Conservation (phyloP, 768 basidiomycete species). For the Myochromella boudieri region DNA sequence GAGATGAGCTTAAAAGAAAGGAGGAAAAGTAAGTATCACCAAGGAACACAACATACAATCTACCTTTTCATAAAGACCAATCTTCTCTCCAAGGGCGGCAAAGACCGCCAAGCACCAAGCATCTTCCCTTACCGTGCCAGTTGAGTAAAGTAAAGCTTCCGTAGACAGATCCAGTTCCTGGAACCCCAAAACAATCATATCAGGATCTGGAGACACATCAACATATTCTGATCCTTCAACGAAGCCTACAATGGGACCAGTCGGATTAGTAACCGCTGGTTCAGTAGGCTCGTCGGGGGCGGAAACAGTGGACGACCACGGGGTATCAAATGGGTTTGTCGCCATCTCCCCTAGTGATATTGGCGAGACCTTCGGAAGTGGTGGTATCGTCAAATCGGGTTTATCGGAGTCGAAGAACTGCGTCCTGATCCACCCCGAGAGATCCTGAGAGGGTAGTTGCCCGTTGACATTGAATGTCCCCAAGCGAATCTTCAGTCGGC, state of each 20-base stretch:
- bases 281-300: background rate
- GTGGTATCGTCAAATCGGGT: constrained; percentile 29
- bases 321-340: constrained; percentile 21
- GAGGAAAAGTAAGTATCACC: background rate
- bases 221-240: constrained; percentile 12
- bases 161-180: constrained; percentile 81
- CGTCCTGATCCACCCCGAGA: constrained; percentile 62
- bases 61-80: constrained; percentile 67
- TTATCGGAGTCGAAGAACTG: constrained; percentile 5
- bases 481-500: constrained; percentile 49
- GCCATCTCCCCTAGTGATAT: constrained; percentile 30
- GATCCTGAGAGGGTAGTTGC: constrained; percentile 67
- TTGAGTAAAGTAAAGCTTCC: constrained; percentile 73
- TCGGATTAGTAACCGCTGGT: background rate
- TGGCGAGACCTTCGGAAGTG: constrained; percentile 34
- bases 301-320: background rate
- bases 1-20: constrained; percentile 52
- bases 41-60: background rate
- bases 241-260: background rate
- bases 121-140: constrained; percentile 62
- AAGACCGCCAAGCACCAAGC: constrained; percentile 69
- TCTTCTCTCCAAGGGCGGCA: constrained; percentile 70
- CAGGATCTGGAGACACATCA: constrained; percentile 46
- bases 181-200: constrained; percentile 74
- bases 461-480: constrained; percentile 90